Conservation (phyloP, 768 basidiomycete species). For the Hygrophorus russula region DNA sequence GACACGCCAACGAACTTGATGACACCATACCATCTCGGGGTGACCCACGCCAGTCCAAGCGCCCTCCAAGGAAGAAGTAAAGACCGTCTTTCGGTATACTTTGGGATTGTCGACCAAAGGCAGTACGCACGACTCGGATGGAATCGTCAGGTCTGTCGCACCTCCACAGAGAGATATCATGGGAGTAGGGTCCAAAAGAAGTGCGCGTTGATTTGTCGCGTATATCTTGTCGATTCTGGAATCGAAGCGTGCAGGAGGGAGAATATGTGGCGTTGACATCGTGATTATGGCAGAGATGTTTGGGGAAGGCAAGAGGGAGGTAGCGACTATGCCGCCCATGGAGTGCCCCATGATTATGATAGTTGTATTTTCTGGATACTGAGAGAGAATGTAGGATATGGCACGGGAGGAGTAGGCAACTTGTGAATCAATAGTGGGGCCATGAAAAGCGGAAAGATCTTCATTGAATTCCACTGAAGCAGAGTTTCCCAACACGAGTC, state of each 20-base stretch:
- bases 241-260: conserved; percentile 87
- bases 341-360: conserved; percentile 87
- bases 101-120: conserved; percentile 15
- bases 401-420: conserved; percentile 61
- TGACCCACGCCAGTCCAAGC: conserved; percentile 95
- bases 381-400: conserved; percentile 67
- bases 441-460: conserved; percentile 93
- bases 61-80: conserved; percentile 82
- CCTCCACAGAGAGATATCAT: conserved; percentile 88
- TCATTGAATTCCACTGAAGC: conserved; percentile 87
- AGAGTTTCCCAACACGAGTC: not conserved
- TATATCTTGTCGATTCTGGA: conserved; percentile 71
- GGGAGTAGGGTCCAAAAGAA: conserved; percentile 41
- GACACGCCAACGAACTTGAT: conserved; percentile 87
- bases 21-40: conserved; percentile 97
- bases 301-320: conserved; percentile 57
- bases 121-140: conserved; percentile 80
- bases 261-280: conserved; percentile 89
- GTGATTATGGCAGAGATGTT: conserved; percentile 76
- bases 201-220: conserved; percentile 23
- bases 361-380: conserved; percentile 51
- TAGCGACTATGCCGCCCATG: conserved; percentile 93
- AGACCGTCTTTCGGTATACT: conserved; percentile 51
- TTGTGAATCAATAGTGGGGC: conserved; percentile 76
- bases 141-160: conserved; percentile 82